These are phyloP conservation scores for Cronartium quercuum DNA, from an alignment of 1,284 basidiomycete genomes.

Conservation along the genomic window DNA sequence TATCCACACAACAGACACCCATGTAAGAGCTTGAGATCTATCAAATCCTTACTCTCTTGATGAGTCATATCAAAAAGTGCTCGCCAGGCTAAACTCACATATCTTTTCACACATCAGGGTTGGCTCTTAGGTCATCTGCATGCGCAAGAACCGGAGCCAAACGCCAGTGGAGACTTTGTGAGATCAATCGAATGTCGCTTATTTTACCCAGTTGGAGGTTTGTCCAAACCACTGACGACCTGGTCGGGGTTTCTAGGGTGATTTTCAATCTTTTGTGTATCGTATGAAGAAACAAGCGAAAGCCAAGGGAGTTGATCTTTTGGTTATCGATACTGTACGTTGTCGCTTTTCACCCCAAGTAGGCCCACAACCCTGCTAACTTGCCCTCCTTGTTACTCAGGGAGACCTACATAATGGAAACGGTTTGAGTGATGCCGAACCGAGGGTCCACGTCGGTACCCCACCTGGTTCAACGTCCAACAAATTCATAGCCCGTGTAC, in stretches of 20 bases:
- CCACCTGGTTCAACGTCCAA: conserved; percentile 48
- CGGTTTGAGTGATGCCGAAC: conserved; percentile 46
- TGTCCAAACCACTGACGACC: background rate
- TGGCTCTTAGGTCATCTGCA: conserved; percentile 45
- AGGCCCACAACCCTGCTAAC: background rate
- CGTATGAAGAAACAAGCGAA: conserved; percentile 46
- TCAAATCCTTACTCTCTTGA: background rate
- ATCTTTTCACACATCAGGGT: conserved; percentile 1
- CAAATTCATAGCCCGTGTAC: conserved; percentile 65
- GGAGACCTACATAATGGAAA: conserved; percentile 47
- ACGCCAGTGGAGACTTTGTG: conserved; percentile 42
- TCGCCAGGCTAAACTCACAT: background rate
- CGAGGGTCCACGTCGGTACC: conserved; percentile 13
- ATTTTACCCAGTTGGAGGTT: background rate
- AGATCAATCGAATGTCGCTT: background rate
- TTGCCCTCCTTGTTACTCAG: conserved; percentile 19
- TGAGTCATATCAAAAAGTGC: background rate
- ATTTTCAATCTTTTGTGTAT: conserved; percentile 48
- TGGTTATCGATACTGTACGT: conserved; percentile 47
- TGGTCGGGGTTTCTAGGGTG: conserved; percentile 43
- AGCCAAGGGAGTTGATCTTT: conserved; percentile 45
- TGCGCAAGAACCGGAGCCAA: conserved; percentile 47
- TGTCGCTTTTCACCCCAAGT: background rate
- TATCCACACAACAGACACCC: conserved; percentile 72
- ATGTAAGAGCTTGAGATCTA: conserved; percentile 51